Base-by-base conservation (phyloP, 805 yeast species). In the Yamadazyma akitaensis region DNA sequence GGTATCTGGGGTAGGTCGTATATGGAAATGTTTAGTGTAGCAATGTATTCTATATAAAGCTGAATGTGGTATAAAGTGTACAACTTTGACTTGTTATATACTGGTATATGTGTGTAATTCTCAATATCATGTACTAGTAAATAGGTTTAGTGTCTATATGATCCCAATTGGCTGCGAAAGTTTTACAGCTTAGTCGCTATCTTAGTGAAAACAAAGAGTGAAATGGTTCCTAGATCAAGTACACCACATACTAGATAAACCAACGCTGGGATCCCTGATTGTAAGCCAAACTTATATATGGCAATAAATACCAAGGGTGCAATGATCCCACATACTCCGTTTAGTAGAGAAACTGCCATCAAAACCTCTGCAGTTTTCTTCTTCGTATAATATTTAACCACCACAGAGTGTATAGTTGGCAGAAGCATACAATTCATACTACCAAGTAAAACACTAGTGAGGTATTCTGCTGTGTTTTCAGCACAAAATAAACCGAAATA, bases 361-460 rank as follows among this genome's bases (percentile, higher is more conserved):
- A 51, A 16, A 4, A 51, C 46, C 26, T 51, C 50, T 6, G 48
- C 46, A 2, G 50, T 43, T 21, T 40, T 47, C 86, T 71, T 67
- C 21, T 76, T 75, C 1, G 77, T 75, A 45, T 72, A 75, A 60
- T 81, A 80, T 59, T 84, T 84, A 46, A 80, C 68, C 10, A 83
- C 60, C 1, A 82, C 50, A 0, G 83, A 68, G 54, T 77, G 82
- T 6, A 81, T 47, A 0, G 81, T 70, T 0, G 91, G 90, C 0
- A 76, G 63, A 1, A 70, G 63, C 1, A 79, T 44, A 0, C 80
- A 68, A 2, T 79, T 77, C 26, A 81, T 53, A 0, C 81, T 60
- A 1, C 72, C 64, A 13, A 79, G 56, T 0, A 64, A 16, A 0
- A 70, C 64, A 21, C 67, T 64, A 0, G 55, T 33, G 21, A 70